Conservation (phyloP, 2,329 filamentous ascomycete genomes). For the Aspergillus hortae region DNA sequence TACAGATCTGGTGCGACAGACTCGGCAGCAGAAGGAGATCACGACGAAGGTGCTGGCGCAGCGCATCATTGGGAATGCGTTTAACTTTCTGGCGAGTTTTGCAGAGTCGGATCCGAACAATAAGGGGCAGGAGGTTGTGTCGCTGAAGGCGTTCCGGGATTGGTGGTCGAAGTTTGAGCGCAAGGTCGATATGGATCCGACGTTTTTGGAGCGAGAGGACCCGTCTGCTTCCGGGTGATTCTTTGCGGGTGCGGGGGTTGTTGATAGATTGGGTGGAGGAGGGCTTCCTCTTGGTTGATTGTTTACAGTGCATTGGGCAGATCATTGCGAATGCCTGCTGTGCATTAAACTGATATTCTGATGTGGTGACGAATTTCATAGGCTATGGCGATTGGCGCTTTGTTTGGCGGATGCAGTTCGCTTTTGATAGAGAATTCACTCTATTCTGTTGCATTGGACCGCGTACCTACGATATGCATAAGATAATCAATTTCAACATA, state of each 20-base stretch:
- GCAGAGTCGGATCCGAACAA: constrained; percentile 55
- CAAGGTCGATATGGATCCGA: constrained; percentile 77
- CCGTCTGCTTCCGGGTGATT: constrained; percentile 29
- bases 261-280: no score
- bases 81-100: constrained; percentile 92
- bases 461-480: no score
- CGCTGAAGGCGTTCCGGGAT: constrained; percentile 90
- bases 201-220: constrained; percentile 75
- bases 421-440: no score
- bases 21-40: constrained; percentile 39
- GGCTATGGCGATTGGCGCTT: no score
- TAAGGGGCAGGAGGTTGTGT: constrained; percentile 76
- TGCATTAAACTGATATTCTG: no score
- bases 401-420: no score
- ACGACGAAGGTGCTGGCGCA: constrained; percentile 81
- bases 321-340: no score
- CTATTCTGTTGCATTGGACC: background rate
- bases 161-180: constrained; percentile 98
- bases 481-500: no score
- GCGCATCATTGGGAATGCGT: constrained; percentile 92
- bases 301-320: no score
- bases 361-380: no score
- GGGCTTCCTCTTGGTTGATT: no score
- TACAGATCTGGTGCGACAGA: constrained; percentile 27
- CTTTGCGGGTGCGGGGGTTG: background rate